phyloP scores from a whole-genome alignment of 2,329 filamentous ascomycete species.

The Colletotrichum filicis region DNA sequence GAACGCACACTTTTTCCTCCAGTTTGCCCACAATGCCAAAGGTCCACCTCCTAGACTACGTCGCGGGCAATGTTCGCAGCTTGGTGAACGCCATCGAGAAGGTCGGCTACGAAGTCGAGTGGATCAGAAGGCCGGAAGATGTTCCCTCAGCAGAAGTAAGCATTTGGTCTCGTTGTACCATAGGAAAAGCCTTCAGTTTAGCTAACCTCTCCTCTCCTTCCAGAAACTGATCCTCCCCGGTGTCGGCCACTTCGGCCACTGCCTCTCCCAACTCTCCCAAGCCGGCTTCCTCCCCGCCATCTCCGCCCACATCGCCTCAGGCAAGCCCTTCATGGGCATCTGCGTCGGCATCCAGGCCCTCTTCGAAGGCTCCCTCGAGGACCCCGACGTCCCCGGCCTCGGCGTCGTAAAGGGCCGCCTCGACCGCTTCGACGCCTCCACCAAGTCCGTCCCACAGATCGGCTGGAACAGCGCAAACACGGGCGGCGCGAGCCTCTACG shows the following conservation, averaged over 20 bases:
- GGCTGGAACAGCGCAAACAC: conserved; percentile 95
- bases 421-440: conserved; percentile 77
- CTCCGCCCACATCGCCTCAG: conserved; percentile 81
- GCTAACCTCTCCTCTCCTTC: not conserved
- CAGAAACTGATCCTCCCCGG: conserved; percentile 95
- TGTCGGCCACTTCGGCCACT: conserved; percentile 98
- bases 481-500: conserved; percentile 72
- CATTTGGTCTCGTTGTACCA: not conserved
- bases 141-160: conserved; percentile 85
- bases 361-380: conserved; percentile 87
- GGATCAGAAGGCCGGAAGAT: conserved; percentile 88
- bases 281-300: conserved; percentile 89
- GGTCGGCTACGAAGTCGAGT: conserved; percentile 91
- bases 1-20: not conserved
- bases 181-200: too few relatives aligned
- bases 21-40: conserved; percentile 71
- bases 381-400: conserved; percentile 76
- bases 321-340: conserved; percentile 98
- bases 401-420: conserved; percentile 78
- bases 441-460: conserved; percentile 97
- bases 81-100: conserved; percentile 98
- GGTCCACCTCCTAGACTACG: conserved; percentile 86
- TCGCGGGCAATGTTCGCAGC: conserved; percentile 95
- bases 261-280: conserved; percentile 82
- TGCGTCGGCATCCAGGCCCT: conserved; percentile 94